phyloP scores from a whole-genome alignment of 495 filamentous ascomycete species.

The Parathielavia hyrcaniae region DNA sequence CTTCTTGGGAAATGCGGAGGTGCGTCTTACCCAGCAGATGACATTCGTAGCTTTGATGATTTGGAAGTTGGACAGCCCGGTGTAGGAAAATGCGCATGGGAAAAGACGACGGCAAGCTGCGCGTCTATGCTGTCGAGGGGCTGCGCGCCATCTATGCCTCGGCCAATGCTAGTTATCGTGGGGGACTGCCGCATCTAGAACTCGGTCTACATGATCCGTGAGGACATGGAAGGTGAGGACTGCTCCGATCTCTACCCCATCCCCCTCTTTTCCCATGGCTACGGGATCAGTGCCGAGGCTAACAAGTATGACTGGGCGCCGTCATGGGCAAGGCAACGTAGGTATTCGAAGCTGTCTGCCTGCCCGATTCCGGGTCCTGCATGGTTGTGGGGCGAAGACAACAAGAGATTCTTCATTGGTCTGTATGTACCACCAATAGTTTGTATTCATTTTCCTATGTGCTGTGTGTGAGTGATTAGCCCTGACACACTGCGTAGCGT shows the following conservation, averaged over 20 bases:
- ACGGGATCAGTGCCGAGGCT: background rate
- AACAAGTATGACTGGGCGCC: slow-evolving; percentile 28
- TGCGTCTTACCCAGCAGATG: background rate
- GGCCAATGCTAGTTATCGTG: slow-evolving; percentile 43
- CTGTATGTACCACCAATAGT: too few species aligned
- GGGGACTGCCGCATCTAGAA: slow-evolving; percentile 45
- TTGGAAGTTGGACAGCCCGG: slow-evolving; percentile 32
- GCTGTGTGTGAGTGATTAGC: too few species aligned
- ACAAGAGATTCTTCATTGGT: too few species aligned
- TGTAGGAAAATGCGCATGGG: slow-evolving; percentile 51
- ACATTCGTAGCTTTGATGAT: background rate
- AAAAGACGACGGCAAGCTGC: slow-evolving; percentile 46
- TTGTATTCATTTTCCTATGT: too few species aligned
- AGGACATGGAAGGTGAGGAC: slow-evolving; percentile 42
- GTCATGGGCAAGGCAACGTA: slow-evolving; percentile 44
- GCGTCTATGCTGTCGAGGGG: slow-evolving; percentile 49
- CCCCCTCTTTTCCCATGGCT: background rate
- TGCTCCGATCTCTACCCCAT: background rate
- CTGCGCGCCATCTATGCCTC: slow-evolving; percentile 49
- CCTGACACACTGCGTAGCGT: too few species aligned
- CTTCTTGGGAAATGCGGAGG: background rate
- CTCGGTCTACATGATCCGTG: slow-evolving; percentile 53
- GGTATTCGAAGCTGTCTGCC: slow-evolving; percentile 33
- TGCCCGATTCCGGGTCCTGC: background rate
- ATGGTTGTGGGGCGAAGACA: too few species aligned